Conservation (phyloP, 768 basidiomycete genomes). For the Rhodotorula babjevae region DNA sequence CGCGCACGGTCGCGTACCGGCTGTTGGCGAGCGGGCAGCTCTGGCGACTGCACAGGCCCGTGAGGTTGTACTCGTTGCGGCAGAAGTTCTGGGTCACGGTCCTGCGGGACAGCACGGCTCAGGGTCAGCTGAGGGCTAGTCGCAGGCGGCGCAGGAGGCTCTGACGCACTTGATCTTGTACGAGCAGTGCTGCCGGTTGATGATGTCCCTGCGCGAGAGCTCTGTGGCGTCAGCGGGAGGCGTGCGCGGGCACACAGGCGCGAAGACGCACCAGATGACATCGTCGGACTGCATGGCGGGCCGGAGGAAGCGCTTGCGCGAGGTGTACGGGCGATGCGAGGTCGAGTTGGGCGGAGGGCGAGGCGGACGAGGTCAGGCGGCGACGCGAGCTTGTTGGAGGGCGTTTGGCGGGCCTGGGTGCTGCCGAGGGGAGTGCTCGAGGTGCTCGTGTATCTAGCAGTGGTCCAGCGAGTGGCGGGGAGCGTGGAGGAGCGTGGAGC, state of each 20-base stretch:
- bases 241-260: no score
- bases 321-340: background rate
- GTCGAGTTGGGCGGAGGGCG: background rate
- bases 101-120: conserved; percentile 50
- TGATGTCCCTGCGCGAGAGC: conserved; percentile 25
- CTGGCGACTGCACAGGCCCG: conserved; percentile 87
- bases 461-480: no score
- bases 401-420: no score
- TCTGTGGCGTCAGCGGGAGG: background rate
- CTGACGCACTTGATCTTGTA: conserved; percentile 94
- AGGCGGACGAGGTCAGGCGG: background rate
- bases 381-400: no score
- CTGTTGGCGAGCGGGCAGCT: conserved; percentile 98
- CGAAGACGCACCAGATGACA: conserved; percentile 94
- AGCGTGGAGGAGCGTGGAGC: no score
- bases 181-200: conserved; percentile 74
- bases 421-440: no score
- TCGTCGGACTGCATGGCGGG: conserved; percentile 64
- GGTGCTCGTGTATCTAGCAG: no score
- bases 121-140: conserved; percentile 1
- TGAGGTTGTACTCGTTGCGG: conserved; percentile 96
- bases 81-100: conserved; percentile 96
- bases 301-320: background rate
- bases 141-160: background rate
- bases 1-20: conserved; percentile 94